Base-by-base conservation (phyloP, 805 yeast genomes). In the Ogataea degrootiae region DNA sequence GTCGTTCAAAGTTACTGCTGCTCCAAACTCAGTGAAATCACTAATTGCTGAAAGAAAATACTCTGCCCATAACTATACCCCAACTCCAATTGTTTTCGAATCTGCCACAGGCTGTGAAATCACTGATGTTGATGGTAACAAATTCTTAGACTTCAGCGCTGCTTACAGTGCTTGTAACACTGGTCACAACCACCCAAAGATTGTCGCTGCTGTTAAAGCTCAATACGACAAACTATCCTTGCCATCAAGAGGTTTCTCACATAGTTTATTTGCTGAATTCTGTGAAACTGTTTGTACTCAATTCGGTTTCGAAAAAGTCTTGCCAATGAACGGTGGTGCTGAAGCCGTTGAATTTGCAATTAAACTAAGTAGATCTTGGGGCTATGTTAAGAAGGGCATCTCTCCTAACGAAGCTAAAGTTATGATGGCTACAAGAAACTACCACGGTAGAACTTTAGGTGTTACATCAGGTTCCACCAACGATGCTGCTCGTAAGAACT, bases 371-470 rank as follows among this genome's bases (percentile, higher is more conserved):
- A 46, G 66, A 29, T 55, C 63, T 9, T 63, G 64, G 61, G 65
- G 64, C 2, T 57, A 61, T 31, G 56, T 62, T n/a, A 65, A 60
- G 43, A 62, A 64, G 35, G 56, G 57, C 6, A 62, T 65, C 36
- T 51, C 61, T 12, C 45, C 50, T 14, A 47, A 56, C 33, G 47
- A 62, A 26, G 61, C 63, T 33, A 58, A 58, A 45, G 63, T 69
- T 39, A 45, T 70, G 49, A 68, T 70, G 48, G 62, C 65, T 21
- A 57, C 57, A 5, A 58, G 57, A 40, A 71, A 71, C 31, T 70
- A 68, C 48, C 73, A 69, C 45, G 74, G 74, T 12, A 67, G 71
- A 47, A 65, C 70, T 1, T 54, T 68, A 37, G 72, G 71, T 31
- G 73, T 69, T 16, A 68, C 69, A 59, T 67, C 72, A 15, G 70